Evolutionary conservation across 163 green algal species (phyloP).

Genomic region (Volvox carteri): DNA sequence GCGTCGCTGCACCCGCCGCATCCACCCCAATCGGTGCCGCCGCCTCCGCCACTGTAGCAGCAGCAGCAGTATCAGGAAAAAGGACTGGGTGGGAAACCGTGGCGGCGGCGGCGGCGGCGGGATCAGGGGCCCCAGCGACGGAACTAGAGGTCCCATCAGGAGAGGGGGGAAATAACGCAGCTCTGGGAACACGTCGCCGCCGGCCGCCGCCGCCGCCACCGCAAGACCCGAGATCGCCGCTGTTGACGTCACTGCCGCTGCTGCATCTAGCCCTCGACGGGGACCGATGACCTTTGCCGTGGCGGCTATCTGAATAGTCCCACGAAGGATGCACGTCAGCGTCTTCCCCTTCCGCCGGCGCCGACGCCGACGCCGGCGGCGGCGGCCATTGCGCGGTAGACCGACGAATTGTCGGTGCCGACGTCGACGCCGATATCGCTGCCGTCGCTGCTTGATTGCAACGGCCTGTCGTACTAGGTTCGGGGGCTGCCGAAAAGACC

Average conservation of each 20-base stretch:
- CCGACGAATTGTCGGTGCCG: background rate
- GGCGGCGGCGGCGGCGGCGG: no score
- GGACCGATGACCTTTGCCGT: no score
- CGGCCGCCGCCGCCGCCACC: background rate
- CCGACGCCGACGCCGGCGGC: background rate
- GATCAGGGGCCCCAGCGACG: no score
- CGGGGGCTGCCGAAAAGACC: background rate
- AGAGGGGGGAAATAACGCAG: background rate
- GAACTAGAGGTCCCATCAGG: background rate
- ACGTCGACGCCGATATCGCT: background rate
- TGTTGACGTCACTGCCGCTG: background rate
- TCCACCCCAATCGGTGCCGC: background rate
- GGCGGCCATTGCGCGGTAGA: constrained; percentile 14
- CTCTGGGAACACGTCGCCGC: background rate
- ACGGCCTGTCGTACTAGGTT: background rate
- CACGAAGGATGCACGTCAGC: no score
- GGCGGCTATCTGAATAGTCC: no score
- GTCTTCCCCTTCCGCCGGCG: background rate
- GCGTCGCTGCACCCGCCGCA: background rate
- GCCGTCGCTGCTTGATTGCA: background rate
- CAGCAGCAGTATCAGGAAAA: no score
- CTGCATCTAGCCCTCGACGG: background rate
- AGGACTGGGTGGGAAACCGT: no score
- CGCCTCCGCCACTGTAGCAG: background rate
- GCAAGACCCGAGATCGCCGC: background rate